Evolutionary conservation across 2,329 filamentous ascomycete species (phyloP), one percentile per base, ranked within the genome.

Genomic region (Lanzia echinophila): DNA sequence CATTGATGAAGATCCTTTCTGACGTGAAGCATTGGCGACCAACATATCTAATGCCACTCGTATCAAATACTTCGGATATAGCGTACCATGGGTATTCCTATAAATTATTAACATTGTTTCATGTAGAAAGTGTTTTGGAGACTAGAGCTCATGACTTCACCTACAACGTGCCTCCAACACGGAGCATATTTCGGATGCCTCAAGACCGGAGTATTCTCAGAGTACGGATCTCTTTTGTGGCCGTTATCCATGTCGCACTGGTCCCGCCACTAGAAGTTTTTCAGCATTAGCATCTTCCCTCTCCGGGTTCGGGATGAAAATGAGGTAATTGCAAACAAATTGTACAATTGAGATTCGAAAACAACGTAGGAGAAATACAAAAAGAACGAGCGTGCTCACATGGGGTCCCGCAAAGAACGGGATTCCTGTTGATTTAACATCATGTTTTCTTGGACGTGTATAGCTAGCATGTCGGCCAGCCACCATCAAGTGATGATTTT

Each of bases 401-500:
- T 69, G 67, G 0, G 81, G 80, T 0, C 81, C 81, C 11, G 73
- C 73, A 0, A 68, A 48, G 6, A 84, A 71, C 1, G 81, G 81
- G 24, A 85, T 75, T 2, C 76, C 79, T 0, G 75, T 81, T 33
- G 72, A 72, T 32, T 71, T 70, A 2, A 79, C 74, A 7, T 63
- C 69, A 65, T 74, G 79, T 56, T 72, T 70, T 43, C 69, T 72
- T 57, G 69, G 74, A 34, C 69, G 73, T 53, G 54, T 67, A 51
- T 60, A 65, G 44, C 63, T 70, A 56, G 67, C 72, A 48, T 81
- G 75, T 24, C 69, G 69, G 12, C 77, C 75, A 8, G 68, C 69
- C 3, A 76, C 68, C 70, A 75, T 79, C 31, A n/a, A n/a, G n/a
- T 71, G 69, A 62, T 80, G 77, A 45, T 77, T 70, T 56, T 83